Percentiles rank a stretch among this genome's conserved stretches.
These are phyloP conservation scores for Escovopsis sp. DNA, from an alignment of 2,329 filamentous ascomycete species.

Conservation along the genomic window DNA sequence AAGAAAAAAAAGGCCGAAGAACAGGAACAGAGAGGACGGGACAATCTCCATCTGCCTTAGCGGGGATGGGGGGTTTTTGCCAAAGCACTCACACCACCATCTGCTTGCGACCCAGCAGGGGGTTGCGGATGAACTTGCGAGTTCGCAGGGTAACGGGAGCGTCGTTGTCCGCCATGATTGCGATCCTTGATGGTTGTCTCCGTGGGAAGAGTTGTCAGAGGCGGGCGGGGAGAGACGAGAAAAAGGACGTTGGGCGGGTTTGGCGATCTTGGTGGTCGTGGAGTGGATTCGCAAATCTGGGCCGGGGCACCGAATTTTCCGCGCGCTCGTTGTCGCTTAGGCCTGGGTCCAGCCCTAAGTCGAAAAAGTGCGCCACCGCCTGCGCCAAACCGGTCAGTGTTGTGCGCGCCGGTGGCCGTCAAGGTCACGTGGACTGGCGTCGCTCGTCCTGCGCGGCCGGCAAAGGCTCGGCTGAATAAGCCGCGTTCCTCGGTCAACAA, in stretches of 20 bases:
- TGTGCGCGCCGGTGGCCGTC: too few relatives aligned
- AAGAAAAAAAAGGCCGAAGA: too few relatives aligned
- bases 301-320: slow-evolving; percentile 21
- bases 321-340: slow-evolving; percentile 23
- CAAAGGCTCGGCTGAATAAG: too few relatives aligned
- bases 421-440: too few relatives aligned
- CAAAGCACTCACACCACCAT: slow-evolving; percentile 84
- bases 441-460: too few relatives aligned
- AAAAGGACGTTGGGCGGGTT: too few relatives aligned
- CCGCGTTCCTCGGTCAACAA: too few relatives aligned
- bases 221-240: slow-evolving; percentile 7
- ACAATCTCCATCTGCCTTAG: neutral
- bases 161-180: slow-evolving; percentile 80
- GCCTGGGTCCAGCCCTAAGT: slow-evolving; percentile 33
- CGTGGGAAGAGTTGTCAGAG: slow-evolving; percentile 16
- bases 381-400: neutral
- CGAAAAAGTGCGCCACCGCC: slow-evolving; percentile 1
- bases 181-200: slow-evolving; percentile 26
- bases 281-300: slow-evolving; percentile 14
- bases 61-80: slow-evolving; percentile 1
- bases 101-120: slow-evolving; percentile 96
- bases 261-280: slow-evolving; percentile 8
- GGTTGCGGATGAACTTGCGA: slow-evolving; percentile 99
- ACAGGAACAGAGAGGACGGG: neutral
- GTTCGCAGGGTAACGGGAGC: slow-evolving; percentile 75